phyloP scores from a whole-genome alignment of 2,329 filamentous ascomycete species.

The Sporothrix brasiliensis region DNA sequence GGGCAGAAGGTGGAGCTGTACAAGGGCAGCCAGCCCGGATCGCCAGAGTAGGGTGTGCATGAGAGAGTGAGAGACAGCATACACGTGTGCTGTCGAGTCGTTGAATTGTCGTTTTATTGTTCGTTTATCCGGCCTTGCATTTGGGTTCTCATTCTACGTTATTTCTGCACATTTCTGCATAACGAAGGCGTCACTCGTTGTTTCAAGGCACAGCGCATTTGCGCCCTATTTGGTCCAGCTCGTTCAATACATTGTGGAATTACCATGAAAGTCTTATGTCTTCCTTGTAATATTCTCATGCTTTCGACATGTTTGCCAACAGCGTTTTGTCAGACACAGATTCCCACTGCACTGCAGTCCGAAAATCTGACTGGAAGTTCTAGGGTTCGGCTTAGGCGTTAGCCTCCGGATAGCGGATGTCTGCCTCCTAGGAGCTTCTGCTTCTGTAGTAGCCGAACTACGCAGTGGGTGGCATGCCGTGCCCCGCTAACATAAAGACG shows the following conservation, averaged over 20 bases:
- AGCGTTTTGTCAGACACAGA: not conserved
- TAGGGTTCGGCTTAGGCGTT: constrained; percentile 4
- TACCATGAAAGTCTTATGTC: too few relatives aligned
- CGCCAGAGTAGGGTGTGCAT: constrained; percentile 34
- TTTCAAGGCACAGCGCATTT: not conserved
- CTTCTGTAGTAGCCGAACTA: not conserved
- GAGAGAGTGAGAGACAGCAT: too few relatives aligned
- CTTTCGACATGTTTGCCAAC: too few relatives aligned
- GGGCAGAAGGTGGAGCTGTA: constrained; percentile 42
- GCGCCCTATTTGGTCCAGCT: too few relatives aligned
- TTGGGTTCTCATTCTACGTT: not conserved
- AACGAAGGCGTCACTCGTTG: not conserved
- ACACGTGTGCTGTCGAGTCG: too few relatives aligned
- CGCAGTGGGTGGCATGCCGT: not conserved
- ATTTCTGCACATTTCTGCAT: constrained; percentile 16
- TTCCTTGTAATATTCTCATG: too few relatives aligned
- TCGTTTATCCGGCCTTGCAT: not conserved
- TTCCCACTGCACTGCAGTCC: not conserved
- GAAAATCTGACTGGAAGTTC: not conserved
- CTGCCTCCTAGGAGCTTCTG: not conserved
- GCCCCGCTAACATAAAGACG: not conserved
- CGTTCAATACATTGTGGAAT: too few relatives aligned
- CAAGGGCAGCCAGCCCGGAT: constrained; percentile 43
- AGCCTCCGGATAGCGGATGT: constrained; percentile 21
- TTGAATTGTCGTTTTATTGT: not conserved